Conservation (phyloP, 352 stramenopile species). For the Thalassiosira delicatula region DNA sequence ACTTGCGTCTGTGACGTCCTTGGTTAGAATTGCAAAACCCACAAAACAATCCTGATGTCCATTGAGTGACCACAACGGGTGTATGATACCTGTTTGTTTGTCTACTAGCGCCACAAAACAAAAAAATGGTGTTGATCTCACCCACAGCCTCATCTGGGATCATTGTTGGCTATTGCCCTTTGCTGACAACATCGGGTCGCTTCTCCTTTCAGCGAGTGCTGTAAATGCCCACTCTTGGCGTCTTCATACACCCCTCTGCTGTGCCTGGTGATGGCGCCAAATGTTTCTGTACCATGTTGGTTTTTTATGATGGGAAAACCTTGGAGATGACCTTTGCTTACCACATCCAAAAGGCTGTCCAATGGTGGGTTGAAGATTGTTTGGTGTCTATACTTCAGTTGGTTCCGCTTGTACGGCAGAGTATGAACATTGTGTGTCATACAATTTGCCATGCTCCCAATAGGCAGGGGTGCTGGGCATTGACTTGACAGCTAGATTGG, state of each 20-base stretch:
- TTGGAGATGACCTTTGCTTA: constrained; percentile 8
- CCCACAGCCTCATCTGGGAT: too few relatives aligned
- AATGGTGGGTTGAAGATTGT: constrained; percentile 32
- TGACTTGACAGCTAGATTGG: not conserved
- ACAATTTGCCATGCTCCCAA: not conserved
- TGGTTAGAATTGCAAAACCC: too few relatives aligned
- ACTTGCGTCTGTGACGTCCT: too few relatives aligned
- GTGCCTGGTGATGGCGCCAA: constrained; percentile 8
- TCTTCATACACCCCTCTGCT: constrained; percentile 38
- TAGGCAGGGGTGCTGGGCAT: not conserved
- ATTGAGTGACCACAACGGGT: too few relatives aligned
- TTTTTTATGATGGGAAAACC: constrained; percentile 9
- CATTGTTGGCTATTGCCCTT: too few relatives aligned
- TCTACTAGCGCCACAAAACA: too few relatives aligned
- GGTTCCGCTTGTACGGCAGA: constrained; percentile 15
- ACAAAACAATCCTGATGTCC: too few relatives aligned
- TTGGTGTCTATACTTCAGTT: constrained; percentile 45
- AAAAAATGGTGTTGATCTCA: too few relatives aligned
- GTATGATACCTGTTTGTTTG: too few relatives aligned
- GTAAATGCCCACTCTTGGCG: not conserved
- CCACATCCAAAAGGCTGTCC: constrained; percentile 22
- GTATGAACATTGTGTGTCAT: not conserved
- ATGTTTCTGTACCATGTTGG: constrained; percentile 13
- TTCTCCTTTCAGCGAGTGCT: too few relatives aligned
- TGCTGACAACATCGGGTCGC: too few relatives aligned